phyloP scores from a whole-genome alignment of 345 rosid genomes.

The Arabis alpina region DNA sequence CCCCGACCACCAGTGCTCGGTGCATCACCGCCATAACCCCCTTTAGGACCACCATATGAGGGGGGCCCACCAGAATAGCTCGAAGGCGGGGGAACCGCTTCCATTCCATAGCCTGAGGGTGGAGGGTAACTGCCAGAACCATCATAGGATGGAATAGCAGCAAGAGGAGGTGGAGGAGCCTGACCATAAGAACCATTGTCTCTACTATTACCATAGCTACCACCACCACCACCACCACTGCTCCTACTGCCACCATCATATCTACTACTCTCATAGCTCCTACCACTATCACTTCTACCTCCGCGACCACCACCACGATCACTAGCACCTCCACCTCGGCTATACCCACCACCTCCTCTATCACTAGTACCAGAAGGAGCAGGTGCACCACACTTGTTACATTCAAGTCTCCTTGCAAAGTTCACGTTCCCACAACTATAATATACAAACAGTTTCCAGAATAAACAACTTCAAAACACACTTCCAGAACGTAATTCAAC shows the following conservation, averaged over 20 bases:
- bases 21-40: constrained; percentile 68
- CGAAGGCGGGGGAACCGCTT: constrained; percentile 85
- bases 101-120: constrained; percentile 73
- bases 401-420: constrained; percentile 91
- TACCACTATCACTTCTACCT: constrained; percentile 61
- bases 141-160: constrained; percentile 68
- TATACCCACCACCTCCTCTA: constrained; percentile 61
- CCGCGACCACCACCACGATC: constrained; percentile 61
- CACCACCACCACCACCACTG: constrained; percentile 64
- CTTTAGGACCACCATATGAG: constrained; percentile 71
- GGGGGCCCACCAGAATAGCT: constrained; percentile 91
- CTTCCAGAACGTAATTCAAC: background rate
- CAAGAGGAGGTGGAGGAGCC: constrained; percentile 65
- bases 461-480: too few species aligned
- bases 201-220: constrained; percentile 56
- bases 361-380: constrained; percentile 66
- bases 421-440: constrained; percentile 97
- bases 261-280: constrained; percentile 57
- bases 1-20: constrained; percentile 52
- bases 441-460: constrained; percentile 46
- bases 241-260: constrained; percentile 62
- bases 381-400: constrained; percentile 95
- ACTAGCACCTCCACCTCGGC: constrained; percentile 58
- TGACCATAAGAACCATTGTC: constrained; percentile 74
- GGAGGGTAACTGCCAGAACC: constrained; percentile 65